phyloP scores from a whole-genome alignment of 257 asterid genomes.

The Nicotiana benthamiana region DNA sequence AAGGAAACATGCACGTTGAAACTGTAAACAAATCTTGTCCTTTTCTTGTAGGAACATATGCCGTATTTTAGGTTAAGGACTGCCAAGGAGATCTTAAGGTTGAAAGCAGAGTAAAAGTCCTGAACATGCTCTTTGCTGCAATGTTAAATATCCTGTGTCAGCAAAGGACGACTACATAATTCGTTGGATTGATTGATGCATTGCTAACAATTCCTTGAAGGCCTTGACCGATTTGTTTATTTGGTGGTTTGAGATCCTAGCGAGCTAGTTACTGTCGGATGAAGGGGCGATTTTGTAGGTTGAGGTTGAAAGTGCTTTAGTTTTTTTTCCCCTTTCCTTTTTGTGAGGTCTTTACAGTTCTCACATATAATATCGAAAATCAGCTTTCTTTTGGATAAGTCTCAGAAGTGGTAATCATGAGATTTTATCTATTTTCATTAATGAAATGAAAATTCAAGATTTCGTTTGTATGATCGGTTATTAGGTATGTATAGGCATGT shows the following conservation, averaged over 20 bases:
- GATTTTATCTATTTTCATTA: neutral
- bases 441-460: neutral
- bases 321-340: neutral
- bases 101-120: constrained; percentile 56
- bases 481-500: neutral
- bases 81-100: constrained; percentile 66
- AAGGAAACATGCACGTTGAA: neutral
- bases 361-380: neutral
- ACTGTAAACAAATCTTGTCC: neutral
- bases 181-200: constrained; percentile 2
- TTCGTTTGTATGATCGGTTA: neutral
- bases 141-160: neutral
- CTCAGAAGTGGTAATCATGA: neutral
- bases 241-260: neutral
- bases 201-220: neutral
- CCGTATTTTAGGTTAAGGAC: constrained; percentile 76
- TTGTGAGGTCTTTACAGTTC: neutral
- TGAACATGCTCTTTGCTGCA: constrained; percentile 4
- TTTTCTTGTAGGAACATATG: constrained; percentile 56
- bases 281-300: neutral
- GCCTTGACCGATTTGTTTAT: neutral
- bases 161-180: neutral
- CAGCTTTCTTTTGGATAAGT: neutral
- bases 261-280: neutral
- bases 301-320: neutral